A percentile compares a stretch with the other conserved stretches of the same genome.
Evolutionary conservation across 2,329 filamentous ascomycete genomes (phyloP).

Genomic region (Clonostachys rhizophaga): DNA sequence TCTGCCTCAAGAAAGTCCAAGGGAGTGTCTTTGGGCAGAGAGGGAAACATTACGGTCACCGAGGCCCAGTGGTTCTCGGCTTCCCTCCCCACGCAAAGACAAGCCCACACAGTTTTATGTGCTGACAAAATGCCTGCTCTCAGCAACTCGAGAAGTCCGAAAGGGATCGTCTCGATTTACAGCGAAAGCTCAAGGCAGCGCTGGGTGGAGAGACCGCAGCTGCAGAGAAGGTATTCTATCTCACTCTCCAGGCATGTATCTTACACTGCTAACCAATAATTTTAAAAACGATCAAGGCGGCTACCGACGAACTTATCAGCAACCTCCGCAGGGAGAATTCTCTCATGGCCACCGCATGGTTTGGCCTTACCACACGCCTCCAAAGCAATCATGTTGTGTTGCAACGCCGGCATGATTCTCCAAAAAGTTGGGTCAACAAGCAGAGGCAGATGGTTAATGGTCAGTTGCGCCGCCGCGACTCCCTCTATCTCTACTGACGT

Average conservation of each 20-base stretch:
- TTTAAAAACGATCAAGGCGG: conserved; percentile 27
- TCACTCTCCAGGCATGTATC: not conserved
- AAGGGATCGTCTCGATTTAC: conserved; percentile 50
- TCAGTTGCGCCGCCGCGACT: conserved; percentile 38
- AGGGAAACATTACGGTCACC: too few species aligned
- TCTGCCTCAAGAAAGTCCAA: too few species aligned
- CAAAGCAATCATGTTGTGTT: conserved; percentile 81
- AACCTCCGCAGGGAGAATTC: conserved; percentile 74
- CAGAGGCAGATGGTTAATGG: conserved; percentile 69
- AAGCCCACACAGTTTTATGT: too few species aligned
- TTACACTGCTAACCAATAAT: not conserved
- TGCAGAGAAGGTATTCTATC: conserved; percentile 31
- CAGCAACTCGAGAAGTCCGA: conserved; percentile 57
- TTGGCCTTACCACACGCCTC: conserved; percentile 71
- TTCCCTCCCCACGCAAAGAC: too few species aligned
- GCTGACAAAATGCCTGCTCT: too few species aligned
- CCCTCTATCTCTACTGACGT: conserved; percentile 35
- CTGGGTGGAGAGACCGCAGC: conserved; percentile 42
- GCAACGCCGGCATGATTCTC: conserved; percentile 68
- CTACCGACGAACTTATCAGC: conserved; percentile 52
- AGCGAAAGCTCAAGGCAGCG: conserved; percentile 47
- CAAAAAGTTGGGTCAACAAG: conserved; percentile 80
- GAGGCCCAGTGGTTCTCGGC: too few species aligned
- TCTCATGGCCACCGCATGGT: conserved; percentile 81
- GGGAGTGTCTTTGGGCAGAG: too few species aligned